Evolutionary conservation across 2,329 filamentous ascomycete species (phyloP), one percentile per base, ranked within the genome.

Genomic region (Trichoderma breve): DNA sequence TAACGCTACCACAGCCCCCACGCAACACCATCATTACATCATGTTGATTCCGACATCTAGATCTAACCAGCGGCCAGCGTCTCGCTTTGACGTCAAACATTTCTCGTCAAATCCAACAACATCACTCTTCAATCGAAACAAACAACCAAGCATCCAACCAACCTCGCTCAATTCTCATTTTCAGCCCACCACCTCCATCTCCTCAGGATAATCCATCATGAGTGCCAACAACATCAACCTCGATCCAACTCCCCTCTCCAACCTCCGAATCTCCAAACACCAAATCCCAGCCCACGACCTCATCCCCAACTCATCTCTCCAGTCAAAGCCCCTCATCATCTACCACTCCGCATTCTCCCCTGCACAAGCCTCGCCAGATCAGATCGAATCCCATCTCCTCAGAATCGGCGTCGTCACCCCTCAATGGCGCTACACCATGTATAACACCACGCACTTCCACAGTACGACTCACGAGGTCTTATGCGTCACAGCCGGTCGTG

Each of bases 401-500:
- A 34, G 51, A 32, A 67, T 57, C 28, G 62, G 63, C 8, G 87
- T 88, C 39, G 90, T 91, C 3, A 77, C 76, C 1, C 90, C 91
- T 0, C 88, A 91, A 77, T 92, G 90, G 91, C 84, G 88, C 30
- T 92, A 90, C 80, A 89, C 88, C 18, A 93, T 93, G 90, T 93
- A 91, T 79, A 80, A 78, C 43, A 86, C 85, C 6, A 88, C 86
- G 1, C 91, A 93, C 80, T 93, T 91, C 79, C 91, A 93, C 81
- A 88, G 84, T 75, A 92, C 86, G 0, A 86, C 88, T 0, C 90
- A 93, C 77, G 90, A 93, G 80, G 86, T 92, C 3, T 85, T 93
- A 3, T 87, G 85, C 74, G 84, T 93, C 62, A 84, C 85, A 55
- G 80, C 80, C 3, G 90, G 91, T 0, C 83, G 81, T 28, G 91